These are phyloP conservation scores for Trichosporon sp. DNA, from an alignment of 1,284 basidiomycete genomes.

Conservation along the genomic window DNA sequence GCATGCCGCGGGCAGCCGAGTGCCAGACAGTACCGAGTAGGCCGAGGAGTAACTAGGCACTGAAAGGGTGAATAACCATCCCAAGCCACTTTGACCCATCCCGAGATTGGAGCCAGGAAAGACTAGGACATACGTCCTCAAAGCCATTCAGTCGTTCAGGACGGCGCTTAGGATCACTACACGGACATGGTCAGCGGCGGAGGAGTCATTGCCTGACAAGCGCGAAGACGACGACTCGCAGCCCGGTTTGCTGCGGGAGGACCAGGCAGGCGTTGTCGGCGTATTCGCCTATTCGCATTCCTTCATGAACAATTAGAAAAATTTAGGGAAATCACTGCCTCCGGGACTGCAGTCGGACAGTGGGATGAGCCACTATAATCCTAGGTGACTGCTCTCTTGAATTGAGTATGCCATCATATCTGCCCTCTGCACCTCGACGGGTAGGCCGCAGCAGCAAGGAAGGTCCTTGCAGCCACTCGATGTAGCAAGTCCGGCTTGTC, in stretches of 20 bases:
- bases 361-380: not conserved
- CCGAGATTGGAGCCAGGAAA: not conserved
- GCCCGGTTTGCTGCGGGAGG: not conserved
- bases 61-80: not conserved
- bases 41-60: not conserved
- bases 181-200: not conserved
- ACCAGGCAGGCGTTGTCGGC: not conserved
- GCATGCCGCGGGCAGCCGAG: not conserved
- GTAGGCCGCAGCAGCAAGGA: not conserved
- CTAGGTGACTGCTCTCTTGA: not conserved
- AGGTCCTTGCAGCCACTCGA: not conserved
- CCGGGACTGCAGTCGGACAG: not conserved
- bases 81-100: slow-evolving; percentile 2
- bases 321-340: not conserved
- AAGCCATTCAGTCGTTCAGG: not conserved
- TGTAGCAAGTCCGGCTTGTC: not conserved
- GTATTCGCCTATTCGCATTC: not conserved
- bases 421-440: not conserved
- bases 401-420: not conserved
- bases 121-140: not conserved
- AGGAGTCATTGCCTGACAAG: not conserved
- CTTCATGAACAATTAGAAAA: not conserved
- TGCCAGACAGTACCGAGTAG: not conserved
- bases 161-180: not conserved
- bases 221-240: not conserved